Evolutionary conservation across 495 filamentous ascomycete genomes (phyloP), one percentile per base, ranked within the genome.

Genomic region (Stereocaulon alpinum): DNA sequence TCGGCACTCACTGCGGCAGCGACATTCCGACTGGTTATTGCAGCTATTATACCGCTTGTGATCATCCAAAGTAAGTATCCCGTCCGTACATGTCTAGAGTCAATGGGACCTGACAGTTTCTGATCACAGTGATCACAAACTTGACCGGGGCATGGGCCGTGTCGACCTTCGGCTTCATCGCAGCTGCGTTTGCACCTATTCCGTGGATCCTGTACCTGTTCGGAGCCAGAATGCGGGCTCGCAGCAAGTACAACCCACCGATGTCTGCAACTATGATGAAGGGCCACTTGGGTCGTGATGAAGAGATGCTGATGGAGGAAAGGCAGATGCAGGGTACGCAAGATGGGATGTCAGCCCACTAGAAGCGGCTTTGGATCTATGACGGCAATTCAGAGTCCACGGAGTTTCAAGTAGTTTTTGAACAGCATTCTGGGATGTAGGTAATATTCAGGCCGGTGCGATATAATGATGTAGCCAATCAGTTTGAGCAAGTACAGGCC

Each of bases 141-240:
- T 59, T 77, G 10, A 73, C 71, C 12, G 70, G 68, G 41, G 70
- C 61, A 6, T 77, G 75, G 75, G 75, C 75, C 12, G 70, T 70
- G 9, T 70, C 67, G 37, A 63, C 74, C 12, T 68, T 77, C 17
- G 75, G 71, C 0, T 77, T 77, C 61, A 61, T 77, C 51, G 67
- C 69, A 30, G 47, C 72, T 4, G 61, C 59, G 0, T 68, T 76
- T 65, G 49, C 75, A 41, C 69, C 69, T 2, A 73, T 77, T 51
- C 75, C 75, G 5, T 75, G 63, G 59, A 63, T 76, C 11, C 61
- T 77, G n/a, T 76, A 67, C 60, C 65, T 47, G 2, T 82, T 69
- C 58, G 80, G 80, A 10, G 73, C 74, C 32, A 61, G 53, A 24
- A 78, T 82, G 54, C 70, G 78, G 20, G 66, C 63, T 3, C 71